phyloP scores from a whole-genome alignment of 164 flowering plant species.

The Nymphaea colorata region DNA sequence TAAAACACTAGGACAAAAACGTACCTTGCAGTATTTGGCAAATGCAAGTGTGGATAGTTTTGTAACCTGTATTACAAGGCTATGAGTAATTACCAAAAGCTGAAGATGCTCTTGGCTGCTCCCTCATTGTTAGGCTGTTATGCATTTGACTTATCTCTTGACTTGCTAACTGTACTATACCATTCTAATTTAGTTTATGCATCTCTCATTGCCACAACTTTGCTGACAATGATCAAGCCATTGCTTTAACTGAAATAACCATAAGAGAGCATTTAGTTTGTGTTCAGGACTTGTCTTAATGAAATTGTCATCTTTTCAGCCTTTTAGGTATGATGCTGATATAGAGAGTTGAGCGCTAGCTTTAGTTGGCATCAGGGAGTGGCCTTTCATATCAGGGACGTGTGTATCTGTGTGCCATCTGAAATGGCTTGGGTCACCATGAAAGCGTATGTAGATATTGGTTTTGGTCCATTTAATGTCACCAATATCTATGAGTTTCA shows the following conservation, averaged over 20 bases:
- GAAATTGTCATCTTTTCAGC: neutral
- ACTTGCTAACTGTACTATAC: too few relatives aligned
- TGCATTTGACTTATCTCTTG: too few relatives aligned
- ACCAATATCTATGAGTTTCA: conserved; percentile 83
- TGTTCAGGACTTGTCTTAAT: neutral
- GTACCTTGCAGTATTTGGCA: too few relatives aligned
- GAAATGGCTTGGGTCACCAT: conserved; percentile 97
- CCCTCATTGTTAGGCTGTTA: too few relatives aligned
- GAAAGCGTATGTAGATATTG: conserved; percentile 54
- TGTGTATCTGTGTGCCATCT: conserved; percentile 54
- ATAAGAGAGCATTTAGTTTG: neutral
- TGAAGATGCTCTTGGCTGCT: too few relatives aligned
- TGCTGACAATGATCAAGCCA: too few relatives aligned
- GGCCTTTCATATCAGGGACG: conserved; percentile 67
- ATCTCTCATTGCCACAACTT: too few relatives aligned
- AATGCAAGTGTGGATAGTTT: too few relatives aligned
- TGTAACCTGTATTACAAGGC: too few relatives aligned
- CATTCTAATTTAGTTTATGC: too few relatives aligned
- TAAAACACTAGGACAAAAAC: too few relatives aligned
- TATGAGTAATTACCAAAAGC: too few relatives aligned
- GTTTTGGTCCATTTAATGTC: conserved; percentile 45
- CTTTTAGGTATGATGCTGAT: conserved; percentile 55
- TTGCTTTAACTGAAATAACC: neutral
- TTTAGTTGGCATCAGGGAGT: conserved; percentile 53
- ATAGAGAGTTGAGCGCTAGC: conserved; percentile 69